Evolutionary conservation across 768 basidiomycete species (phyloP).

Genomic region (Amanita phalloides): DNA sequence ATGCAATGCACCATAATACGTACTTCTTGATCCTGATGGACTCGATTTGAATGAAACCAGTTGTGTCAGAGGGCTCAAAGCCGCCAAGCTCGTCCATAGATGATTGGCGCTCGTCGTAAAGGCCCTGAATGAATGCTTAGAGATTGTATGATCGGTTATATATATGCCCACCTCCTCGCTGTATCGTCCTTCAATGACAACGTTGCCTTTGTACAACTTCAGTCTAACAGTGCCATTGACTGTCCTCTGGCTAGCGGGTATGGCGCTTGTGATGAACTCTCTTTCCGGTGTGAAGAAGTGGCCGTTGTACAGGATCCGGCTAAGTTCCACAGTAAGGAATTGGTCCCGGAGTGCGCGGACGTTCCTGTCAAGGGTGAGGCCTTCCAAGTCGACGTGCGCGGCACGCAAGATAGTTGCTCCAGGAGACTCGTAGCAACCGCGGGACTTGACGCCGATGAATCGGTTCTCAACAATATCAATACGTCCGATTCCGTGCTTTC

Average conservation of each 20-base stretch:
- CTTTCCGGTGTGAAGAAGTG: conserved; percentile 99
- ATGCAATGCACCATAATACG: conserved; percentile 15
- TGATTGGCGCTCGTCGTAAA: conserved; percentile 92
- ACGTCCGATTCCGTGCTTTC: conserved; percentile 92
- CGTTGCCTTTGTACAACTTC: conserved; percentile 94
- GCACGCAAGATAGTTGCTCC: conserved; percentile 92
- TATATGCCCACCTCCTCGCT: conserved; percentile 60
- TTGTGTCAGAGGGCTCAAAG: conserved; percentile 92
- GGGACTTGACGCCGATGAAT: conserved; percentile 98
- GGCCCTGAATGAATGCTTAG: conserved; percentile 38
- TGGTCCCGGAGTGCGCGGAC: conserved; percentile 91
- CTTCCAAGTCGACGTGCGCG: conserved; percentile 95
- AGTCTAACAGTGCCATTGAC: conserved; percentile 90
- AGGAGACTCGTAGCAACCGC: conserved; percentile 99
- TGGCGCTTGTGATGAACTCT: conserved; percentile 85
- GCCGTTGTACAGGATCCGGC: conserved; percentile 93
- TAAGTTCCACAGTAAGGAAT: conserved; percentile 85
- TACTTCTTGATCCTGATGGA: conserved; percentile 97
- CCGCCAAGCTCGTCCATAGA: conserved; percentile 99
- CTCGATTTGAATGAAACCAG: conserved; percentile 96
- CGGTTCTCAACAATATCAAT: conserved; percentile 99
- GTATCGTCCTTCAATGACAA: conserved; percentile 83
- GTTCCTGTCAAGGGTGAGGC: conserved; percentile 95
- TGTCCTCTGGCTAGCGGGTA: conserved; percentile 90
- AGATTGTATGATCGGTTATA: background rate